A percentile compares a stretch with the other conserved stretches of the same genome.
phyloP scores from a whole-genome alignment of 2,329 filamentous ascomycete species.

The Botryotinia calthae region DNA sequence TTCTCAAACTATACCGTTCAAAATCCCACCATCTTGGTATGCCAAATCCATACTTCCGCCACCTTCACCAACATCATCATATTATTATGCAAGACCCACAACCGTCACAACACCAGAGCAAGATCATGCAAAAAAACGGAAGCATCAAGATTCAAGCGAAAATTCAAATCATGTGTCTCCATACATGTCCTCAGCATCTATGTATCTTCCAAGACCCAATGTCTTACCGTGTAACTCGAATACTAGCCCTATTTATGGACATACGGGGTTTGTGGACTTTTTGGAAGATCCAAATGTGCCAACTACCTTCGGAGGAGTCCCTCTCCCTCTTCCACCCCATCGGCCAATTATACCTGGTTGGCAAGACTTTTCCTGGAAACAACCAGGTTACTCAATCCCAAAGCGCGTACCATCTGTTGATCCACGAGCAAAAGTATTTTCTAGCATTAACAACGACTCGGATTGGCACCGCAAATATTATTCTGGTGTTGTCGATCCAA shows the following conservation, averaged over 20 bases:
- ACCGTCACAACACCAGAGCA: neutral
- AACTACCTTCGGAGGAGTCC: constrained; percentile 5
- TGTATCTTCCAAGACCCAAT: neutral
- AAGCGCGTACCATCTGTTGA: neutral
- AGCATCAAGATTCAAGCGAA: neutral
- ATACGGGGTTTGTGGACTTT: constrained; percentile 14
- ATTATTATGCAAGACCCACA: neutral
- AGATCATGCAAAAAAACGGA: constrained; percentile 2
- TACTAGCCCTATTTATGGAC: neutral
- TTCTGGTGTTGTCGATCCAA: neutral
- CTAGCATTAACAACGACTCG: neutral
- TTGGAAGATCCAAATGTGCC: constrained; percentile 15
- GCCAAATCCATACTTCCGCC: neutral
- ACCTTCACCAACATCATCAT: neutral
- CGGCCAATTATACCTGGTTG: constrained; percentile 14
- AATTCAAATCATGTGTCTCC: neutral
- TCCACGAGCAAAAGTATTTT: neutral
- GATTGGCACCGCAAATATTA: constrained; percentile 18
- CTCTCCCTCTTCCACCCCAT: constrained; percentile 11
- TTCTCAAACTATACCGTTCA: constrained; percentile 12
- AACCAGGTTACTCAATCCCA: neutral
- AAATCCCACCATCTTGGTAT: constrained; percentile 1
- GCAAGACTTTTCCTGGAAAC: constrained; percentile 19
- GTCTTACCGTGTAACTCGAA: neutral
- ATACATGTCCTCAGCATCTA: neutral